Percentiles rank a stretch among this genome's conserved stretches.
Evolutionary conservation across 2,329 filamentous ascomycete genomes (phyloP).

Genomic region (Hymenoscyphus repandus): DNA sequence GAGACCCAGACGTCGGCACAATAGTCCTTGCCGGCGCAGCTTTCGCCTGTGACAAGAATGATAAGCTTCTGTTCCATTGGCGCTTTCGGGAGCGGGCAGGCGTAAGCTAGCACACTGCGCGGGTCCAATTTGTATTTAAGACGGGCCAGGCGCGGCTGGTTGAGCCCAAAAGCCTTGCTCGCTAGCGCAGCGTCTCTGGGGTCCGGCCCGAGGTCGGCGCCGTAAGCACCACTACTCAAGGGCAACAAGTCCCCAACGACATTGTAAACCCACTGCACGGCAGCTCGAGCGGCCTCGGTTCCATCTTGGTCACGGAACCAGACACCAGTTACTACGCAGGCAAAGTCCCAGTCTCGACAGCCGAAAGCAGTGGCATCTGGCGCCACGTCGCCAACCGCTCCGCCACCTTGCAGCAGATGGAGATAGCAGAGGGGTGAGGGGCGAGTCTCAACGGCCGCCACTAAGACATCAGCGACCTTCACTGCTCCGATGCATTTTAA

Average conservation of each 20-base stretch:
- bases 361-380: constrained; percentile 51
- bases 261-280: constrained; percentile 51
- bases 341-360: constrained; percentile 59
- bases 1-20: constrained; percentile 49
- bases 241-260: constrained; percentile 43
- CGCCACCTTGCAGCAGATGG: constrained; percentile 56
- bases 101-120: constrained; percentile 44
- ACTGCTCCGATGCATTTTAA: constrained; percentile 41
- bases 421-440: constrained; percentile 48
- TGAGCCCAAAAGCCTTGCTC: constrained; percentile 51
- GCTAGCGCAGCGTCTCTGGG: constrained; percentile 50
- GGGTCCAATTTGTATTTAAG: constrained; percentile 49
- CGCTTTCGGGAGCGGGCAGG: constrained; percentile 46
- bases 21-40: constrained; percentile 54
- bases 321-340: constrained; percentile 58
- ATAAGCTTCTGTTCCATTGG: constrained; percentile 40
- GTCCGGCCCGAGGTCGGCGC: constrained; percentile 59
- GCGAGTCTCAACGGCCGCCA: constrained; percentile 38
- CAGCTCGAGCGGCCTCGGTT: constrained; percentile 35
- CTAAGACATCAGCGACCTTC: constrained; percentile 34
- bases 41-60: constrained; percentile 45
- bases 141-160: constrained; percentile 41
- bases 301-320: constrained; percentile 51
- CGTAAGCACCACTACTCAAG: constrained; percentile 47
- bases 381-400: constrained; percentile 40